Conservation (phyloP, 75 land plant species). For the Adiantum capillusveneris region DNA sequence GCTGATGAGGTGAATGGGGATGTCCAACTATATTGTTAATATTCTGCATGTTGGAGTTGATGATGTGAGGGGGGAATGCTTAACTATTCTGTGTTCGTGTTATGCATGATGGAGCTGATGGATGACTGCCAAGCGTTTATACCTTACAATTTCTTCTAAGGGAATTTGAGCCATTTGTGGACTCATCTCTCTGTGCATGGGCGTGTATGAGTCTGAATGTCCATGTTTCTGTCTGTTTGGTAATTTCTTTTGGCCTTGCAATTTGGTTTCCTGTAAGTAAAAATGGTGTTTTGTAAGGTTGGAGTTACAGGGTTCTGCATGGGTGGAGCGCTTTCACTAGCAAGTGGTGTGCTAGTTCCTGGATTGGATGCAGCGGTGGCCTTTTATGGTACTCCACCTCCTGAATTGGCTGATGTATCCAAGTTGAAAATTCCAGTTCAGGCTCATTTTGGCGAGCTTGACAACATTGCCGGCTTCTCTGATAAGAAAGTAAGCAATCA, state of each 20-base stretch:
- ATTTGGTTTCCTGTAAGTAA: not conserved
- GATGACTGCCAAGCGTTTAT: too few species aligned
- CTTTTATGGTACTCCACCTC: conserved; percentile 76
- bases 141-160: too few species aligned
- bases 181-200: too few species aligned
- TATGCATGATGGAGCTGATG: too few species aligned
- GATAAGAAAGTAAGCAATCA: conserved; percentile 62
- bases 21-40: too few species aligned
- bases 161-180: too few species aligned
- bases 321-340: conserved; percentile 93
- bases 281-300: conserved; percentile 37
- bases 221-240: not conserved
- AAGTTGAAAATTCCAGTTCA: conserved; percentile 77
- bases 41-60: too few species aligned
- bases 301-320: conserved; percentile 94
- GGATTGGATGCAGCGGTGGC: conserved; percentile 81
- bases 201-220: too few species aligned
- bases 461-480: conserved; percentile 71
- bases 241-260: not conserved
- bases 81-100: too few species aligned
- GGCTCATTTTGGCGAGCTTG: conserved; percentile 92
- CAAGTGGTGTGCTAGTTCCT: conserved; percentile 77
- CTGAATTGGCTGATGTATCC: conserved; percentile 69
- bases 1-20: too few species aligned
- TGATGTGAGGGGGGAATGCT: too few species aligned